A percentile compares a stretch with the other conserved stretches of the same genome.
Evolutionary conservation across 2,329 filamentous ascomycete species (phyloP).

Genomic region (Epichloe bromicola): DNA sequence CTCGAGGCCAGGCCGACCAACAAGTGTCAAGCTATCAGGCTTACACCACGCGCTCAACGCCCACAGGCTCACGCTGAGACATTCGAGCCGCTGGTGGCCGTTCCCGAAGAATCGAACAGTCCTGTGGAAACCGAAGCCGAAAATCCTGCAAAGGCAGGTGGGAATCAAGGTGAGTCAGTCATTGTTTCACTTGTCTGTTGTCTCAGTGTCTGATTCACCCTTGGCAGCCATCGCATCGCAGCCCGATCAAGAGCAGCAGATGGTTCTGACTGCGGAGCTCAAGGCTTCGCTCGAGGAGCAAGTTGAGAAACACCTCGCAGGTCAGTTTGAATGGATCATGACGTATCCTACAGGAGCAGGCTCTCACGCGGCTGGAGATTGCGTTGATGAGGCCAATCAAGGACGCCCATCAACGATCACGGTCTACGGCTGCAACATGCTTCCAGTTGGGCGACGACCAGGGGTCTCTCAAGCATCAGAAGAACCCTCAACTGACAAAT

Average conservation of each 20-base stretch:
- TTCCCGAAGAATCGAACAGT: conserved; percentile 17
- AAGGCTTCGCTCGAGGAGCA: conserved; percentile 12
- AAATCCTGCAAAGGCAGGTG: not conserved
- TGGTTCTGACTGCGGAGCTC: not conserved
- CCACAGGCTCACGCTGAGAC: conserved; percentile 18
- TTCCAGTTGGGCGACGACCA: conserved; percentile 13
- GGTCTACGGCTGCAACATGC: conserved; percentile 39
- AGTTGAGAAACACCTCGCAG: conserved; percentile 30
- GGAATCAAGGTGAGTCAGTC: not conserved
- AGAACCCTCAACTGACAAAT: conserved; percentile 22
- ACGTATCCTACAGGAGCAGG: conserved; percentile 21
- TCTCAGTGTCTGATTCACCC: not conserved
- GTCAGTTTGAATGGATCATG: conserved; percentile 38
- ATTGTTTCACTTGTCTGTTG: not conserved
- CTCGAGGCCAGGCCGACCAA: conserved; percentile 7
- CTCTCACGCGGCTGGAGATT: conserved; percentile 11
- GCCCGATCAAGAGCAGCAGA: not conserved
- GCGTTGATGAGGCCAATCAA: conserved; percentile 4
- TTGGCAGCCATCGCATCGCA: not conserved
- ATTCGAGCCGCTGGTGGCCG: conserved; percentile 21
- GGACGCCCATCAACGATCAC: not conserved
- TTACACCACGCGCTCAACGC: conserved; percentile 15
- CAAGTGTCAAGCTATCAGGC: conserved; percentile 8
- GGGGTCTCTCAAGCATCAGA: not conserved
- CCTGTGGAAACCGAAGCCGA: not conserved